Evolutionary conservation across 352 stramenopile genomes (phyloP).

Genomic region (Phytophthora boehmeriae): DNA sequence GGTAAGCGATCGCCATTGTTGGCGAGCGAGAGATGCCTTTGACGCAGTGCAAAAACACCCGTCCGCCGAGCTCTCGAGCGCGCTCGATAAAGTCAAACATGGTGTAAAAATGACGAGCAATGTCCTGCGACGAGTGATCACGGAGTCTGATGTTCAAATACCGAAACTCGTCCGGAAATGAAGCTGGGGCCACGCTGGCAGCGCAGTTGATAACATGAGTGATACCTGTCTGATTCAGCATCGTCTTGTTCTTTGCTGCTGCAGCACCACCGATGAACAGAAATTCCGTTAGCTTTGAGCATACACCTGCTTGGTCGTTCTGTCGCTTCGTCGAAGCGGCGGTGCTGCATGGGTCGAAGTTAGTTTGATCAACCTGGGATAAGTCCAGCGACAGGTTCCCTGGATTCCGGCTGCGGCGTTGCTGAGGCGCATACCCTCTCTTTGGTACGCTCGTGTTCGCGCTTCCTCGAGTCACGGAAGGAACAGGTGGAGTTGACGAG

Average conservation of each 20-base stretch:
- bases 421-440: slow-evolving; percentile 46
- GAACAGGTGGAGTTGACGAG: slow-evolving; percentile 20
- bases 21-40: slow-evolving; percentile 90
- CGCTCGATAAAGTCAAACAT: slow-evolving; percentile 90
- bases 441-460: slow-evolving; percentile 39
- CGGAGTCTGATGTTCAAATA: slow-evolving; percentile 90
- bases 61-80: slow-evolving; percentile 63
- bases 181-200: slow-evolving; percentile 71
- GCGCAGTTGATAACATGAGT: slow-evolving; percentile 92
- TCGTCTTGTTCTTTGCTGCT: slow-evolving; percentile 80
- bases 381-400: slow-evolving; percentile 85
- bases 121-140: slow-evolving; percentile 88
- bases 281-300: slow-evolving; percentile 85
- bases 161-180: slow-evolving; percentile 78
- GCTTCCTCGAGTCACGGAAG: slow-evolving; percentile 18
- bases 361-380: slow-evolving; percentile 67
- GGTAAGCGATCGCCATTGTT: slow-evolving; percentile 88
- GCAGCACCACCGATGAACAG: slow-evolving; percentile 86
- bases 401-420: slow-evolving; percentile 72
- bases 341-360: slow-evolving; percentile 28
- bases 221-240: slow-evolving; percentile 72
- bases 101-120: slow-evolving; percentile 86
- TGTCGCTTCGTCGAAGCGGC: slow-evolving; percentile 33
- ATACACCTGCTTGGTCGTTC: slow-evolving; percentile 70
- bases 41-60: slow-evolving; percentile 88